These are phyloP conservation scores for Dryas octopetala DNA, from an alignment of 306 rosid genomes.

Conservation along the genomic window DNA sequence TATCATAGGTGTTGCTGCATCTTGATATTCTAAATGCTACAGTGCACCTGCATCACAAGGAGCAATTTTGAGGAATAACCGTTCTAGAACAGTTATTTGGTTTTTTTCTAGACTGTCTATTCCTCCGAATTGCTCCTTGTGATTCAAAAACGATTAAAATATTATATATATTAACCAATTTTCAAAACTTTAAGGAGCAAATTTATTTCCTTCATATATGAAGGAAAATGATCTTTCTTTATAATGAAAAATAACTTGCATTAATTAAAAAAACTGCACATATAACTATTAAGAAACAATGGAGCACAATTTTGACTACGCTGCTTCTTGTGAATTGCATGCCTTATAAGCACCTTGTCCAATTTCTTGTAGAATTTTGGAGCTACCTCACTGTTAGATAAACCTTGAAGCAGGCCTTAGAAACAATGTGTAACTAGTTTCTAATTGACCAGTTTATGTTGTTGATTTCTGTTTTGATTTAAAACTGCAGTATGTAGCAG, in stretches of 20 bases:
- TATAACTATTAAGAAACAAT: neutral
- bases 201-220: neutral
- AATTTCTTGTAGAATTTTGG: conserved; percentile 14
- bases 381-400: conserved; percentile 16
- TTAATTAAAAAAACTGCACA: neutral
- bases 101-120: neutral
- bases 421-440: conserved; percentile 5
- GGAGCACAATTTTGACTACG: neutral
- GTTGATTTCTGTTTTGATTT: conserved; percentile 32
- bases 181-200: neutral
- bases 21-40: neutral
- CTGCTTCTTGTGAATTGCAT: neutral
- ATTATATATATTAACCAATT: neutral
- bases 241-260: neutral
- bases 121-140: neutral
- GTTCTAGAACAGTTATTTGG: neutral
- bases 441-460: conserved; percentile 16
- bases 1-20: neutral
- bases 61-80: neutral
- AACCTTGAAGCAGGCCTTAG: neutral
- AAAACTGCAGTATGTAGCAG: conserved; percentile 73
- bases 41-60: neutral
- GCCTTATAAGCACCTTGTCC: neutral
- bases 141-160: neutral
- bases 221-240: neutral